These are phyloP conservation scores for Dothistroma septosporum DNA, from an alignment of 2,329 filamentous ascomycete genomes.

Conservation along the genomic window DNA sequence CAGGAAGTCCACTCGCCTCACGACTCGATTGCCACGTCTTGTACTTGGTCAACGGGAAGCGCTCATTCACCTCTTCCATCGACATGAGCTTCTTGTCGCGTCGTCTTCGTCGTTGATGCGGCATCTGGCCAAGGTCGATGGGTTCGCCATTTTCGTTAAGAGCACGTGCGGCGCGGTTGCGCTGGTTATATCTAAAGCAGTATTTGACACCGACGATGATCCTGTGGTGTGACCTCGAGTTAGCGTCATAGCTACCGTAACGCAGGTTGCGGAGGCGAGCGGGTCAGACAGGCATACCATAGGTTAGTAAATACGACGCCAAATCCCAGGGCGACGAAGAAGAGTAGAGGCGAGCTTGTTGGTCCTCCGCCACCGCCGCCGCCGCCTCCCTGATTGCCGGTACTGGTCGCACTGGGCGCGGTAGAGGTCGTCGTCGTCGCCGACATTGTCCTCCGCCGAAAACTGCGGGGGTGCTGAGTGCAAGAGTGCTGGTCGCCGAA, in stretches of 20 bases:
- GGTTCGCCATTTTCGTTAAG: conserved; percentile 75
- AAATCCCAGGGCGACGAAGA: conserved; percentile 94
- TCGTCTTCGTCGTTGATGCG: conserved; percentile 70
- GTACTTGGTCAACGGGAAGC: conserved; percentile 94
- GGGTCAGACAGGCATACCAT: conserved; percentile 58
- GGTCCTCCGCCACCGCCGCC: conserved; percentile 37
- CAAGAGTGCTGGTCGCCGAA: neutral
- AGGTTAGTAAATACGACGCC: conserved; percentile 98
- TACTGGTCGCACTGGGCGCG: conserved; percentile 7
- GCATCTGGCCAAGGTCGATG: conserved; percentile 82
- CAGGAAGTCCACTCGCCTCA: conserved; percentile 76
- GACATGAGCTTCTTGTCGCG: conserved; percentile 98
- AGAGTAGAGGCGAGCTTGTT: conserved; percentile 72
- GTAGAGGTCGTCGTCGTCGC: conserved; percentile 9
- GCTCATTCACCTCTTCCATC: conserved; percentile 97
- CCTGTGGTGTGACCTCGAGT: conserved; percentile 51
- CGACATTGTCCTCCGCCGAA: conserved; percentile 3
- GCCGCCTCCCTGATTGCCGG: conserved; percentile 8
- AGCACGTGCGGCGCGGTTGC: conserved; percentile 73
- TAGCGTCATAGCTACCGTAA: conserved; percentile 15
- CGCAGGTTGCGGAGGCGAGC: neutral
- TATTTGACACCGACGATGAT: conserved; percentile 99
- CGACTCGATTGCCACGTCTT: conserved; percentile 86
- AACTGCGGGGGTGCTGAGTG: neutral
- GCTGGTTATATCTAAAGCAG: conserved; percentile 96